Evolutionary conservation across 164 flowering plant species (phyloP), one percentile per base, ranked within the genome.

Genomic region (Vitis cinerea): DNA sequence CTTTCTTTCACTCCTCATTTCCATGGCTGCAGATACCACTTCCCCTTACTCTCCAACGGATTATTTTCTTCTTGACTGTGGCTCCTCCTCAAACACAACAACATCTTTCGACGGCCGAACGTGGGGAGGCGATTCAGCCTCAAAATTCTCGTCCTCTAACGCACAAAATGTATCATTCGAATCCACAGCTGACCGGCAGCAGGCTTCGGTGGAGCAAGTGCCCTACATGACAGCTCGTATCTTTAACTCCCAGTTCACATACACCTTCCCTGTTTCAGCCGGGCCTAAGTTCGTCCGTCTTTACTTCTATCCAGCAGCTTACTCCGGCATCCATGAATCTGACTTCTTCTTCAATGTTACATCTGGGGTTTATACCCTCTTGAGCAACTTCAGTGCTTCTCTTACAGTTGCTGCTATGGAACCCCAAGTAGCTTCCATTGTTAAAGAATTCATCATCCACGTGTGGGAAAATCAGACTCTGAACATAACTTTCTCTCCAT

Each of bases 221-320:
- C 76, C 76, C 14, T 73, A 67, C 71, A 63, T 48, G 67, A 67
- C 76, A 8, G 76, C 76, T 12, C 67, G 68, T 17, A 52, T 68
- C 52, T 68, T 56, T 27, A 59, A 31, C 13, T 63, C 76, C 44
- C 31, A 1, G 8, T 56, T 68, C 56, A 62, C 68, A 5, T 73
- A 73, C 68, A 3, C 77, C 3, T 50, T 74, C 57, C 64, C 30
- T n/a, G 56, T 64, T 50, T 6, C 55, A 3, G 3, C 65, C 2
- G 69, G 70, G 8, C 69, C 66, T 9, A 51, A 48, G 8, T 64
- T 74, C 57, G 4, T 74, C 47, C 68, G 73, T 13, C 61, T 74
- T 10, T 54, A 74, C 53, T 74, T 74, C 55, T 54, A 74, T 50
- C 60, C 69, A 1, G 1, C 69, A 13, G 27, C 61, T 0, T 63